These are phyloP conservation scores for Nymphaea thermarum DNA, from an alignment of 164 flowering plant genomes.

Conservation along the genomic window DNA sequence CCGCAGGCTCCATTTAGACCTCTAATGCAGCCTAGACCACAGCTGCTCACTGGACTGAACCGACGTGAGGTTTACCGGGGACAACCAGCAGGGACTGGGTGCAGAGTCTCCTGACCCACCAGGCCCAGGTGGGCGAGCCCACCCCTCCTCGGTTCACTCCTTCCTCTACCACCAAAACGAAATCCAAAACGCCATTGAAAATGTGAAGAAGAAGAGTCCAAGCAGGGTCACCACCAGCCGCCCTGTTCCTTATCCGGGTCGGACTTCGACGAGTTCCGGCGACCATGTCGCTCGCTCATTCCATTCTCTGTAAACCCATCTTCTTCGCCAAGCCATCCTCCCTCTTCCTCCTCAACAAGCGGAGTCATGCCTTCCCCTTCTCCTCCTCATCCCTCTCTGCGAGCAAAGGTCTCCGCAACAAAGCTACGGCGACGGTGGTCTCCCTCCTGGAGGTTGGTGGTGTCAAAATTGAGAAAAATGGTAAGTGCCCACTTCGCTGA, in stretches of 20 bases:
- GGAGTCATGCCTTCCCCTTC: constrained; percentile 14
- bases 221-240: no score
- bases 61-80: no score
- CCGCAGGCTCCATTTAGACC: no score
- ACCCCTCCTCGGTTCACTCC: background rate
- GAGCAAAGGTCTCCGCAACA: constrained; percentile 3
- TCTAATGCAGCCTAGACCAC: no score
- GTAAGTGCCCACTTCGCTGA: constrained; percentile 17
- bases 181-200: background rate
- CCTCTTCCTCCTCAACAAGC: constrained; percentile 4
- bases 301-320: constrained; percentile 7
- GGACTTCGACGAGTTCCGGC: background rate
- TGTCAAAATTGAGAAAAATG: constrained; percentile 33
- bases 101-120: no score
- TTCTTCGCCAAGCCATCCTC: constrained; percentile 4
- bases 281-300: constrained; percentile 11
- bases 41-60: no score
- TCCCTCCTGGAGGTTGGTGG: constrained; percentile 51
- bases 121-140: background rate
- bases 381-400: constrained; percentile 15
- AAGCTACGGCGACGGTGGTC: constrained; percentile 16
- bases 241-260: background rate
- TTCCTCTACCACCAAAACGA: background rate
- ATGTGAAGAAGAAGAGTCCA: background rate
- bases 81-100: no score